These are phyloP conservation scores for Calonectria montana DNA, from an alignment of 2,329 filamentous ascomycete genomes.

Conservation along the genomic window DNA sequence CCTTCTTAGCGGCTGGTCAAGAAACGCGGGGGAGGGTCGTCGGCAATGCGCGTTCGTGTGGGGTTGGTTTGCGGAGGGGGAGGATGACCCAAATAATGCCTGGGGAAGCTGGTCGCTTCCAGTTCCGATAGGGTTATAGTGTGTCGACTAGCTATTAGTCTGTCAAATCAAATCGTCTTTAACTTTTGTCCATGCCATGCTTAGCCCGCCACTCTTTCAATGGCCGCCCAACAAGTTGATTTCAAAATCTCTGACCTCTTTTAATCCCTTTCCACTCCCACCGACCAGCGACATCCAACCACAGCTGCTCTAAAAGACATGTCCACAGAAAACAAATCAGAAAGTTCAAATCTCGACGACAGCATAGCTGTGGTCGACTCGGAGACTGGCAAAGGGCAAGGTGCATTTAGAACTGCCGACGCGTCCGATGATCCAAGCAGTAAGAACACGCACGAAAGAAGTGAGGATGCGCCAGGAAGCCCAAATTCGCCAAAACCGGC, in stretches of 20 bases:
- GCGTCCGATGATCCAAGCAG: background rate
- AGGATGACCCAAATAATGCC: background rate
- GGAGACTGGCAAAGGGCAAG: background rate
- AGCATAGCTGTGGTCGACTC: background rate
- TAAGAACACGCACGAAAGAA: background rate
- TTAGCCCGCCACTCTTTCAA: background rate
- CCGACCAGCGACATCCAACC: background rate
- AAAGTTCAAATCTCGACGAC: background rate
- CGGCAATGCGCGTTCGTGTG: background rate
- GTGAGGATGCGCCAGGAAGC: background rate
- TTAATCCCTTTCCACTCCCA: background rate
- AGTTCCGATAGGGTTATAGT: background rate
- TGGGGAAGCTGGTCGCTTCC: background rate
- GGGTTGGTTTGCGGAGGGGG: background rate
- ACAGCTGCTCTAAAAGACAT: background rate
- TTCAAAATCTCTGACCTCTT: background rate
- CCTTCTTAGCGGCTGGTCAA: background rate
- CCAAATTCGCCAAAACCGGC: constrained; percentile 1
- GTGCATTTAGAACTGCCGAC: background rate
- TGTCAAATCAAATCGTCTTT: background rate
- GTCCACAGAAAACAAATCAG: background rate
- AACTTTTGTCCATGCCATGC: background rate
- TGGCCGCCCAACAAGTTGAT: background rate
- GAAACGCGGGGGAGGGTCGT: constrained; percentile 11
- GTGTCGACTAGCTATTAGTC: background rate